Conservation (phyloP, 73 alveolate genomes). For the Paramecium biaurelia region DNA sequence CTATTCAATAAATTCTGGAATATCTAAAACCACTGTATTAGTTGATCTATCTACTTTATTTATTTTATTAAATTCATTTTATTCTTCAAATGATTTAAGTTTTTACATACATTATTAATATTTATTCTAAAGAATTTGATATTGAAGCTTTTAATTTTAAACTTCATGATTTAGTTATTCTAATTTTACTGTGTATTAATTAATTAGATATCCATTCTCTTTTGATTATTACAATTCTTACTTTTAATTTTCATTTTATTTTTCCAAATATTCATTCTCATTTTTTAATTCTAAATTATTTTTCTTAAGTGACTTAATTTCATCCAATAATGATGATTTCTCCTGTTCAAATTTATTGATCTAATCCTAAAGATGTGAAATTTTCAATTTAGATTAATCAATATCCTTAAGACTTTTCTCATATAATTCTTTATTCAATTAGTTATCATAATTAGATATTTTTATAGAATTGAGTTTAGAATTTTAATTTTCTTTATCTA, state of each 20-base stretch:
- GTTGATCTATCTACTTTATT: neutral
- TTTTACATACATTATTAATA: neutral
- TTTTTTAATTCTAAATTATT: neutral
- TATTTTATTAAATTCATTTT: neutral
- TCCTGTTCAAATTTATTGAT: neutral
- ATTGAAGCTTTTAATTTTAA: neutral
- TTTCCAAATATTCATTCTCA: conserved; percentile 31
- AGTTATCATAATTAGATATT: neutral
- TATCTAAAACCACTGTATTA: neutral
- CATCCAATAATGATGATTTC: neutral
- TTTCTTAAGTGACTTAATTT: neutral
- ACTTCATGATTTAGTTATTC: neutral
- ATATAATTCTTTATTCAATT: conserved; percentile 25
- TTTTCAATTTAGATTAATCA: neutral
- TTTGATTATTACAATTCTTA: neutral
- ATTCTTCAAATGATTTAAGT: neutral
- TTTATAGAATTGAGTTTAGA: neutral
- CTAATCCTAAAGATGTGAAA: neutral
- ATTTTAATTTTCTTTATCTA: neutral
- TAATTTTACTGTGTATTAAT: neutral
- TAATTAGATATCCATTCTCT: neutral
- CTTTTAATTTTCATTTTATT: neutral
- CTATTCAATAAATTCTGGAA: neutral
- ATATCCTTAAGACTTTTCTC: neutral
- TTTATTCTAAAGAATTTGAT: neutral